phyloP scores from a whole-genome alignment of 192 early-diverging fungal genomes.

The Diversispora epigaea region DNA sequence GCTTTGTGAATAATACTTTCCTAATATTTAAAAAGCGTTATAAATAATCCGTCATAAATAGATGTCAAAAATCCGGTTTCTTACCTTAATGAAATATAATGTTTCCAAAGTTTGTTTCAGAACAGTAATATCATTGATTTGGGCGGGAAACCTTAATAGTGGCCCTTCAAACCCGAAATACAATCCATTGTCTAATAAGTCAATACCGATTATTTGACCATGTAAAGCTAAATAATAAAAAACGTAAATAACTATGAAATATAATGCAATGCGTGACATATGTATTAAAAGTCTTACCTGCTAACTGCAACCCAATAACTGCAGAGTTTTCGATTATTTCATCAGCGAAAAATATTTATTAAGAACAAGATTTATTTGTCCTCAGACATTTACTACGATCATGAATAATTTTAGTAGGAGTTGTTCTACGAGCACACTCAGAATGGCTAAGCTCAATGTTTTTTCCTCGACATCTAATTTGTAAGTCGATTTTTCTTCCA shows the following conservation, averaged over 20 bases:
- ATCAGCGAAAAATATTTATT: too few relatives aligned
- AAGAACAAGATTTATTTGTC: too few relatives aligned
- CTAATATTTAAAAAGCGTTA: slow-evolving; percentile 21
- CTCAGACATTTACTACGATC: slow-evolving; percentile 28
- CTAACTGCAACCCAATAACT: too few relatives aligned
- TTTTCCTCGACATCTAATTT: slow-evolving; percentile 5
- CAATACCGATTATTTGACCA: slow-evolving; percentile 24
- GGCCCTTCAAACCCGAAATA: slow-evolving; percentile 32
- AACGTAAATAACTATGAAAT: too few relatives aligned
- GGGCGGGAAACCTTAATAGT: slow-evolving; percentile 30
- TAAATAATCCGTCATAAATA: slow-evolving; percentile 16
- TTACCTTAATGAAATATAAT: slow-evolving; percentile 37
- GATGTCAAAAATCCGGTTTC: slow-evolving; percentile 1
- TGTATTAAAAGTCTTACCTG: too few relatives aligned
- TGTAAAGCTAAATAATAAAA: slow-evolving; percentile 21
- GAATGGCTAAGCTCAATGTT: slow-evolving; percentile 28
- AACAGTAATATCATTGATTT: slow-evolving; percentile 33
- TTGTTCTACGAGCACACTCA: background rate
- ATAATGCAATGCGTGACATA: too few relatives aligned
- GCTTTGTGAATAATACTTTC: slow-evolving; percentile 29
- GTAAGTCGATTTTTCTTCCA: slow-evolving; percentile 15
- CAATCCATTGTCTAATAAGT: slow-evolving; percentile 33
- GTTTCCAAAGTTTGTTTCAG: too few relatives aligned
- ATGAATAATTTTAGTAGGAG: slow-evolving; percentile 10
- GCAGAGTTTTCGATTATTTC: too few relatives aligned